Base-by-base conservation (phyloP, 2,329 filamentous ascomycete genomes). In the Penicillium occitanis region DNA sequence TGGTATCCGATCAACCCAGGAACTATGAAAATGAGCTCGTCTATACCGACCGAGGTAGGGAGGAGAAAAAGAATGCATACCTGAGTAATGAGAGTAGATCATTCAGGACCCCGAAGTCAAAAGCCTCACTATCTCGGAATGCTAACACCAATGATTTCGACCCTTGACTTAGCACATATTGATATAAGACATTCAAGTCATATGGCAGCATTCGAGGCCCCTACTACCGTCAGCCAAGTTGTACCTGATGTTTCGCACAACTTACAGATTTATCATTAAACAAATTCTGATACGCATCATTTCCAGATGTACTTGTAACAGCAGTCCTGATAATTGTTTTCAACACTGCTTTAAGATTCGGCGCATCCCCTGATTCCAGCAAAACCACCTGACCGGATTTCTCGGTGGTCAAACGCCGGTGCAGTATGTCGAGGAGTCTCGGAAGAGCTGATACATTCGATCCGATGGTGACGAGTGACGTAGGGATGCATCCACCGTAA, bases 1-100 rank as follows among this genome's bases (percentile, higher is more conserved):
- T 0, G 86, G 86, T 62, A 89, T 85, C 33, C 87, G 84, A 71
- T 88, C 84, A 55, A 82, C 77, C 87, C 87, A 89, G 19, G 83
- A 85, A 68, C 84, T 85, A 67, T 25, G n/a, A 57, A 50, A 58
- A 70, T 42, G 19, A 50, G 11, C 5, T 57, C 25, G 25, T 25
- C 25, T 25, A 25, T 25, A 25, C 25, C 25, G 4, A 25, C 25
- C 25, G 25, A 25, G 25, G 25, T 25, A 25, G 25, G 25, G 25
- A 25, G 25, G 25, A 25, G 25, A 25, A 25, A 25, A 25, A 25
- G 25, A 25, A 25, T 25, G 25, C 25, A 1, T 74, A 86, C 85
- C 81, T 79, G 50, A 83, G 71, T 25, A 82, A 69, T 28, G 77
- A 79, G 33, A 83, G 72, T 22, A 84, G 71, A 68, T 84, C 82